Percentiles rank a stretch among this genome's conserved stretches.
These are phyloP conservation scores for Phytophthora sp. DNA, from an alignment of 352 stramenopile species.

Conservation along the genomic window DNA sequence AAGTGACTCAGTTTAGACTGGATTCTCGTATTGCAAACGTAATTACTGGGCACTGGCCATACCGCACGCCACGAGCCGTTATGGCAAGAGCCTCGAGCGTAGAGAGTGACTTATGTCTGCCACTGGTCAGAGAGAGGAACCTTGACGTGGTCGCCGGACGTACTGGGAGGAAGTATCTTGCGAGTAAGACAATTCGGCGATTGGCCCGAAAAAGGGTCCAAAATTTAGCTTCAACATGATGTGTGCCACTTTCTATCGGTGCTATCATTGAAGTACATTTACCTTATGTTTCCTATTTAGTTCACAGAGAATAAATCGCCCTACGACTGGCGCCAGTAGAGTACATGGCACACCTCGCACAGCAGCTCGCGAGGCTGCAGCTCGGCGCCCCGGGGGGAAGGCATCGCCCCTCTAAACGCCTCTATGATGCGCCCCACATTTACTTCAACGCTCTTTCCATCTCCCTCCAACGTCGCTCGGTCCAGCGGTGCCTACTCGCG, in stretches of 20 bases:
- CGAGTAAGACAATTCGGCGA: constrained; percentile 14
- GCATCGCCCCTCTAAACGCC: constrained; percentile 28
- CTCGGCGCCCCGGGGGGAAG: constrained; percentile 33
- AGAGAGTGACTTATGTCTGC: constrained; percentile 6
- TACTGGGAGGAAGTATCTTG: constrained; percentile 30
- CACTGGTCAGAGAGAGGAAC: constrained; percentile 12
- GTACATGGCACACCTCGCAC: constrained; percentile 41
- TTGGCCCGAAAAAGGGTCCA: constrained; percentile 14
- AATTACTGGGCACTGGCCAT: no score
- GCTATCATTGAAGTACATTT: constrained; percentile 10
- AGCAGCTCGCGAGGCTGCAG: constrained; percentile 47
- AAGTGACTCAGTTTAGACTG: not conserved
- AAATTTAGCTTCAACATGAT: constrained; percentile 33
- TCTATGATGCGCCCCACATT: constrained; percentile 7
- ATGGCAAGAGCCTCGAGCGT: constrained; percentile 2
- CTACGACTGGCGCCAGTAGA: constrained; percentile 4
- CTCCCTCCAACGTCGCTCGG: constrained; percentile 19
- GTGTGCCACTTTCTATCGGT: not conserved
- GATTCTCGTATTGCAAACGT: constrained; percentile 13
- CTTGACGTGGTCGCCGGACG: constrained; percentile 1
- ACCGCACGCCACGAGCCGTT: not conserved
- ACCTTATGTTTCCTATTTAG: not conserved
- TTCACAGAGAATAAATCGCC: constrained; percentile 9
- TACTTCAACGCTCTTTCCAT: constrained; percentile 23
- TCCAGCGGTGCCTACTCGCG: constrained; percentile 38